Evolutionary conservation across 2,329 filamentous ascomycete genomes (phyloP).

Genomic region (Byssothecium circinans): DNA sequence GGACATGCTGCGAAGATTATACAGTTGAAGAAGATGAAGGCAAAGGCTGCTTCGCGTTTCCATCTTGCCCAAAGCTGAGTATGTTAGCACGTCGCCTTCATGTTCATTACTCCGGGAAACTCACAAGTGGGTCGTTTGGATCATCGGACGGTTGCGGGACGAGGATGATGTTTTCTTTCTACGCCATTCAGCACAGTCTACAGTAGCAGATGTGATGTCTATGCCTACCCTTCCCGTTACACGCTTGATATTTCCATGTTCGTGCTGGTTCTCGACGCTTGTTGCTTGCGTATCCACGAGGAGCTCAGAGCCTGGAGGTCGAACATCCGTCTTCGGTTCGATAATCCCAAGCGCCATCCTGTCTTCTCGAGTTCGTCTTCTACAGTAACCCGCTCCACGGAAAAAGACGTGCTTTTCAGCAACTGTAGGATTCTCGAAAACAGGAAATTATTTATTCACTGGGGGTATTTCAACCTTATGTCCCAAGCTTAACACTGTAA

Average conservation of each 20-base stretch:
- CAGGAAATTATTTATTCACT: too few relatives aligned
- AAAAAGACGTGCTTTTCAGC: too few relatives aligned
- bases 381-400: not conserved
- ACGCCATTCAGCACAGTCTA: not conserved
- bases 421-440: too few relatives aligned
- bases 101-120: not conserved
- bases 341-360: conserved; percentile 31
- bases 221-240: conserved; percentile 18
- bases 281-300: conserved; percentile 21
- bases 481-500: too few relatives aligned
- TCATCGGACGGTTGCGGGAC: conserved; percentile 27
- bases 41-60: conserved; percentile 25
- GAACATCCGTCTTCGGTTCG: conserved; percentile 16
- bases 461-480: too few relatives aligned
- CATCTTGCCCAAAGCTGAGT: conserved; percentile 25
- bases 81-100: not conserved
- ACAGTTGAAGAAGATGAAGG: conserved; percentile 26
- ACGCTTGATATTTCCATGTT: conserved; percentile 21
- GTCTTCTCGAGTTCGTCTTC: not conserved
- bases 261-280: conserved; percentile 12
- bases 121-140: conserved; percentile 27
- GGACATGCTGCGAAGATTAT: conserved; percentile 29
- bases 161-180: conserved; percentile 24
- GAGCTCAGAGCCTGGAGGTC: conserved; percentile 29
- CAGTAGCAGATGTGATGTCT: not conserved